Base-by-base conservation (phyloP, 352 stramenopile species). In the Globisporangium orthogonon region DNA sequence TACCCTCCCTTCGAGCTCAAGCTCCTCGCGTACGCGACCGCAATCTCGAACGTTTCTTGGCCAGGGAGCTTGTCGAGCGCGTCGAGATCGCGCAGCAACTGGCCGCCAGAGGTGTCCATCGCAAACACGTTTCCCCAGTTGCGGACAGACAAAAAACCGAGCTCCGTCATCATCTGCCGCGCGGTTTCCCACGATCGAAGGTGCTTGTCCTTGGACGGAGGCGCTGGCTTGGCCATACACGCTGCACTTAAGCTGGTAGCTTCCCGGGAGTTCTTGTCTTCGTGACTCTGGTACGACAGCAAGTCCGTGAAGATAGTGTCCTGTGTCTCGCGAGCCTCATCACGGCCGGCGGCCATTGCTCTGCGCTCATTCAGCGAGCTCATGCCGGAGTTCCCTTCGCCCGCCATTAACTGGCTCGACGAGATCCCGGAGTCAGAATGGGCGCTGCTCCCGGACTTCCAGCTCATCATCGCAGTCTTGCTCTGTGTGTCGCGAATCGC, bases 71-170 rank as follows among this genome's bases (percentile, higher is more conserved):
- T 83, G 61, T 95, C 85, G 14, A 95, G 63, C 17, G 67, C 72
- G 31, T 90, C 76, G 11, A 94, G 53, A 28, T 94, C 80, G 29
- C 65, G 60, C 9, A 89, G 58, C 39, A 95, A 66, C n/a, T 83
- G 73, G 0, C 69, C 70, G 51, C 70, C 68, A 0, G 67, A 58
- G 5, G 78, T 67, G 60, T 86, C 73, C 79, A 95, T 91, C 1
- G 82, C 72, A 47, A 95, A 92, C 23, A 95, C 67, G 45, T 80
- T 83, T 0, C 85, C 85, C 85, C 85, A 95, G 40, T 90, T 92
- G n/a, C 76, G 77, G 4, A 95, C 78, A 0, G 83, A 92, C 7
- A 93, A 57, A 28, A 95, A 91, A 4, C 85, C 83, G 3, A 93
- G 63, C 44, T 95, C 81, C 10, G 76, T 91, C 73, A 95, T 87